Base-by-base conservation (phyloP, 2,329 filamentous ascomycete genomes). In the Hymenoscyphus scutula region DNA sequence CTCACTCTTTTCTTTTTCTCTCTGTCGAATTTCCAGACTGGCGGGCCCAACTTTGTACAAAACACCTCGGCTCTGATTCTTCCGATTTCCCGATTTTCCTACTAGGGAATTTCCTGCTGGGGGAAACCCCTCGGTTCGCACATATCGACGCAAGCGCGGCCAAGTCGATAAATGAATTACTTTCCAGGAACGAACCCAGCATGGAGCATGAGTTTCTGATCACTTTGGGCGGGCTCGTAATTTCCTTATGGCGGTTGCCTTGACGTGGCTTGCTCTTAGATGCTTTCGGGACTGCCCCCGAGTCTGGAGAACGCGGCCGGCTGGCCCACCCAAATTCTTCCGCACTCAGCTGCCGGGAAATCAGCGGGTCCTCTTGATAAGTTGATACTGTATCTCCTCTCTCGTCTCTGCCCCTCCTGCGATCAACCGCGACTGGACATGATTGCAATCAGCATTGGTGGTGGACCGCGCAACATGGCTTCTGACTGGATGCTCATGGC, bases 261-360 rank as follows among this genome's bases (percentile, higher is more conserved):
- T 55, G 27, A 17, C 29, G 53, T 45, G 51, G 51, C 29, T 45
- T 60, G 19, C 13, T 11, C 57, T 53, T 25, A 23, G 37, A 17
- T 32, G 19, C 30, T n/a, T 25, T 38, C 34, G 15, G 34, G 32
- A 15, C 38, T 38, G 23, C n/a, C n/a, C 29, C 34, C 23, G 25
- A 53, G 23, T 41, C 38, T 61, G 54, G 29, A 56, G 59, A 51
- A 56, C 17, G 34, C 29, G 53, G 53, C 37, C 51, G n/a, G n/a
- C n/a, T n/a, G 56, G 56, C 37, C 55, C 48, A 58, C 13, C 23
- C 41, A 60, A 57, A 38, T 60, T 56, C 58, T 59, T 57, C 61
- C 62, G 64, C 41, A 48, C 41, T 23, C 41, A 61, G 59, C 29
- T 62, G 66, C 64, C 66, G 60, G 62, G 53, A 63, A 57, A 34